Evolutionary conservation across 331 rosid genomes (phyloP), one percentile per base, ranked within the genome.

Genomic region (Malus hybrid): DNA sequence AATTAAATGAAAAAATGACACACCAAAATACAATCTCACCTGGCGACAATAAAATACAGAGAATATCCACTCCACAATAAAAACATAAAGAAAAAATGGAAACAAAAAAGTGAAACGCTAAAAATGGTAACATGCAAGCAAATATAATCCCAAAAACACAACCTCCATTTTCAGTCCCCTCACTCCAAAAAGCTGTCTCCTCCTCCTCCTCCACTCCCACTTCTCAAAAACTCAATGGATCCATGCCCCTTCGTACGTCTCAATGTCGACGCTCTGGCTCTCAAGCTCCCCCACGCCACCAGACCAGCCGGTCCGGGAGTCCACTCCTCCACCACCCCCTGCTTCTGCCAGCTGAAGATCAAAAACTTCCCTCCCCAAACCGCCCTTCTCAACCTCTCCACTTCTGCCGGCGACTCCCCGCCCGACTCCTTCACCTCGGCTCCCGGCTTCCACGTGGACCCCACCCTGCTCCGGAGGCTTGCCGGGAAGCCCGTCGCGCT

Each of bases 291-390:
- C 1, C 75, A 80, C 13, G 75, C 86, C 7, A 79, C 96, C 33
- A 79, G 69, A 50, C 85, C 90, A 0, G 80, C 95, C 9, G 77
- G 86, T 0, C 69, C 95, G 0, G 93, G 92, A 5, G 86, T 94
- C 22, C 96, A 94, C 81, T 90, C 97, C 1, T 92, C 99, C 4
- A 72, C 97, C 48, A 87, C 96, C 0, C 99, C 99, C 0, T 92
- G 97, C 69, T 94, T 90, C 85, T 92, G 95, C 88, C 80, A 83
- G 63, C 86, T 94, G 27, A 75, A 73, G 8, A 80, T 90, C 44
- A 88, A 78, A 32, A 70, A 59, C 60, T 88, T 87, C 75, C 93
- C 93, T 1, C 79, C 93, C 4, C 87, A 94, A 32, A 90, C 95
- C 0, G 92, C 91, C 1, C 88, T 90, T 4, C 87, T 94, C 33